A percentile compares a stretch with the other conserved stretches of the same genome.
Conservation (phyloP, 2,329 filamentous ascomycete species). For the Xylariaceae sp. region DNA sequence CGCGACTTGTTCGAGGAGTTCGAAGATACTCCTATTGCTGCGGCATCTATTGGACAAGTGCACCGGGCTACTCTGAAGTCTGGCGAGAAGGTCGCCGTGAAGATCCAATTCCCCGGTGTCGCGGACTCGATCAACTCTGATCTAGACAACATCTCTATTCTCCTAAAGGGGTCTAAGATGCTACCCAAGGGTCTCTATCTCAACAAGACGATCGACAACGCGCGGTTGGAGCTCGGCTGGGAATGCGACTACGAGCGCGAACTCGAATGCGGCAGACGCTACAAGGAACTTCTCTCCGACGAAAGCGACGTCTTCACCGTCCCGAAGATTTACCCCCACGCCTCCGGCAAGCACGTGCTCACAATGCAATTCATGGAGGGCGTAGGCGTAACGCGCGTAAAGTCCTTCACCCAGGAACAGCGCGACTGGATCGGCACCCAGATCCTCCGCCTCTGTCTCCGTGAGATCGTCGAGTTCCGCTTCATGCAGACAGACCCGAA, state of each 20-base stretch:
- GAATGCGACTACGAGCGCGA: slow-evolving; percentile 95
- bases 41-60: slow-evolving; percentile 94
- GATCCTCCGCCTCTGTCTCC: slow-evolving; percentile 82
- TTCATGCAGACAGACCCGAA: slow-evolving; percentile 99
- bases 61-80: slow-evolving; percentile 77
- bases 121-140: slow-evolving; percentile 95
- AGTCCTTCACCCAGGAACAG: slow-evolving; percentile 70
- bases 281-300: slow-evolving; percentile 68
- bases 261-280: slow-evolving; percentile 72
- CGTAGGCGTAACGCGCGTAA: slow-evolving; percentile 73
- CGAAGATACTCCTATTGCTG: slow-evolving; percentile 86
- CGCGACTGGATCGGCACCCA: slow-evolving; percentile 95
- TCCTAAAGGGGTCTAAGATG: slow-evolving; percentile 84
- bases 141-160: slow-evolving; percentile 83
- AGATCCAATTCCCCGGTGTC: slow-evolving; percentile 95
- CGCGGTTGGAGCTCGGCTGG: slow-evolving; percentile 86
- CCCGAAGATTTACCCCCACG: slow-evolving; percentile 70
- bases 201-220: slow-evolving; percentile 96
- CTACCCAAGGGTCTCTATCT: slow-evolving; percentile 89
- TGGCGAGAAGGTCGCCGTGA: slow-evolving; percentile 78
- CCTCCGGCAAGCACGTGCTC: slow-evolving; percentile 78
- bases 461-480: slow-evolving; percentile 88
- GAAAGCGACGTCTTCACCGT: slow-evolving; percentile 72
- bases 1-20: slow-evolving; percentile 76
- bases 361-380: slow-evolving; percentile 93